Base-by-base conservation (phyloP, 768 basidiomycete species). In the Leccinellum albellum region DNA sequence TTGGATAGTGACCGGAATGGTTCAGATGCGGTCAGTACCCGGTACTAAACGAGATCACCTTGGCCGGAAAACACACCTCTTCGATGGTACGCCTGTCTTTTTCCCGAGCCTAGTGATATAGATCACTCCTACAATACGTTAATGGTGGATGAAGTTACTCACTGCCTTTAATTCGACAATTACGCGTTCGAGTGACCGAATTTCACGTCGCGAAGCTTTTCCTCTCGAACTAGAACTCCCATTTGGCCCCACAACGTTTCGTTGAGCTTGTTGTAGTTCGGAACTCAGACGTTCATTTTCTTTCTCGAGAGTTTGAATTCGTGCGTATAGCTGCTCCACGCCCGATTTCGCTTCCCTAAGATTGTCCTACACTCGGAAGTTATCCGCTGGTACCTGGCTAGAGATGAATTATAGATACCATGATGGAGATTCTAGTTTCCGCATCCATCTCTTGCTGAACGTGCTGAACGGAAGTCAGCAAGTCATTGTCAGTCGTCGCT, bases 51-150 rank as follows among this genome's bases (percentile, higher is more conserved):
- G 33, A 28, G n/a, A 40, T 17, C 21, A 54, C 23, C 24, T 32
- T 8, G 14, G 20, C 31, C 12, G 6, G n/a, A 48, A 35, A 21
- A 53, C 8, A 53, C 8, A 63, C 64, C 55, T 61, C 57, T 51
- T 66, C 33, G 2, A 68, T 61, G 40, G 50, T 59, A 28, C 48
- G 50, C n/a, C n/a, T 59, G 26, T 63, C 57, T 23, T 55, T 61
- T 37, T 59, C 46, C 8, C 47, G 61, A 40, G 51, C 55, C 64
- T 63, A 15, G 54, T 50, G 15, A 47, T 20, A 40, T 29, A 20
- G 21, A 52, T 52, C 17, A 31, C 12, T 20, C 23, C 20, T 14
- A 35, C n/a, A 5, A 21, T 32, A 31, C 17, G 14, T 40, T 28
- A 5, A 31, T 15, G 20, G 17, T 35, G 26, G 5, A 20, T 20